Evolutionary conservation across 176 grass and related monocot species (phyloP), one percentile per base, ranked within the genome.

Genomic region (Triticum turgidum): DNA sequence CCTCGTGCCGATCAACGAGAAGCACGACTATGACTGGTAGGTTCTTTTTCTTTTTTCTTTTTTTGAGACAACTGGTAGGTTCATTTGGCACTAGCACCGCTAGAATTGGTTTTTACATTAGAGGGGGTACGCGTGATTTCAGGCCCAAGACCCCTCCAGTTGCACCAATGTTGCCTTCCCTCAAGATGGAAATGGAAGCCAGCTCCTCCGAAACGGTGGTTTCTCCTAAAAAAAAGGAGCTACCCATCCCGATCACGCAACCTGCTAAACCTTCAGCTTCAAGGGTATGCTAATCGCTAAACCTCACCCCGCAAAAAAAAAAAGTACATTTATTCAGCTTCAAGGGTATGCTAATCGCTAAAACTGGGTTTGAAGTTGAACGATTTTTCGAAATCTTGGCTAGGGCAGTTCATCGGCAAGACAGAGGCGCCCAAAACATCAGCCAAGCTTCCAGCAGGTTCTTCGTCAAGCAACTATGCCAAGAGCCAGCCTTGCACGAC

Each of bases 11-110:
- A 87, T 89, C 65, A 71, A 70, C 7, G 90, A 87, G 62, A 92
- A 92, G 83, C 82, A 90, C 79, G 90, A 86, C 9, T 94, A 90
- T 69, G 92, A 90, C 38, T 94, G 92, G 92, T 94, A 87, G 6
- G 52, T 51, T 51, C 12, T 0, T 49, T 49, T 49, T 49, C 4
- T 1, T 49, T 8, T 10, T 10, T 44, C 3, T 45, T 45, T 1
- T 45, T 45, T 1, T 45, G 3, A 49, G 12, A 14, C 12, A 13
- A 13, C 1, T 14, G 11, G 45, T 49, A 49, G 47, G 47, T 51
- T 51, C 49, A 52, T 52, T 17, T 52, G 49, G 49, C 49, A 17
- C 49, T 52, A 17, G 49, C 49, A 52, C 49, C 17, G 1, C 0
- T 84, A 22, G 41, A 71, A 66, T 27, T 24, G 7, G 11, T 69